phyloP scores from a whole-genome alignment of 352 stramenopile species.

The Phytophthora capsici region DNA sequence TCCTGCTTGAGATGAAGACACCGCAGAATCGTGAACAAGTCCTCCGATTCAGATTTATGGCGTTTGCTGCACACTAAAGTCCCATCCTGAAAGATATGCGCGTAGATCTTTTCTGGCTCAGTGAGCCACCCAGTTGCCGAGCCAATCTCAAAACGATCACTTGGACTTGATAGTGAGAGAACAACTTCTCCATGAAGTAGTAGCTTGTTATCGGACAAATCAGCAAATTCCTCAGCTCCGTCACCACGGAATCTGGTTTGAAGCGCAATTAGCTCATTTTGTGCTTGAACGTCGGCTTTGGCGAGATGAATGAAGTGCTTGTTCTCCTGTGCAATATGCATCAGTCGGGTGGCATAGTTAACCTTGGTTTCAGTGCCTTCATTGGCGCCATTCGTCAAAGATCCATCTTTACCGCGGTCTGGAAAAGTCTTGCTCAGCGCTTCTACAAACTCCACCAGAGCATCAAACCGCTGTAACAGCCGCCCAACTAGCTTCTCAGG shows the following conservation, averaged over 20 bases:
- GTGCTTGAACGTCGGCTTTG: constrained; percentile 34
- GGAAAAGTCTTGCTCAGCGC: constrained; percentile 35
- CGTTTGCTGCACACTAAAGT: constrained; percentile 39
- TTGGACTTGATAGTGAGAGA: constrained; percentile 10
- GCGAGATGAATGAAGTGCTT: constrained; percentile 37
- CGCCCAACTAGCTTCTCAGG: constrained; percentile 25
- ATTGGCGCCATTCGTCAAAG: constrained; percentile 13
- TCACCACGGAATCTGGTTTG: constrained; percentile 38
- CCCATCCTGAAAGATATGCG: constrained; percentile 48
- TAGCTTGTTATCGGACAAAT: constrained; percentile 43
- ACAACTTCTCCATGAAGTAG: constrained; percentile 41
- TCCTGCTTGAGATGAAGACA: constrained; percentile 48
- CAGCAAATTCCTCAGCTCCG: constrained; percentile 20
- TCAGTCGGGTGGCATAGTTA: constrained; percentile 30
- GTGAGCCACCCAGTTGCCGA: background rate
- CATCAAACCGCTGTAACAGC: constrained; percentile 37
- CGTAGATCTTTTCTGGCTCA: constrained; percentile 21
- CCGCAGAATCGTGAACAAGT: constrained; percentile 28
- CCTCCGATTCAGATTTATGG: constrained; percentile 2
- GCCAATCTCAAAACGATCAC: constrained; percentile 1
- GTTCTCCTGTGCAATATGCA: constrained; percentile 40
- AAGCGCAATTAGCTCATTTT: constrained; percentile 40
- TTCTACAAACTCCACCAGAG: constrained; percentile 43
- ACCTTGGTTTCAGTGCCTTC: constrained; percentile 9
- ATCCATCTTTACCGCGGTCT: constrained; percentile 1